Evolutionary conservation across 2,329 filamentous ascomycete species (phyloP), one percentile per base, ranked within the genome.

Genomic region (Neonectria hederae): DNA sequence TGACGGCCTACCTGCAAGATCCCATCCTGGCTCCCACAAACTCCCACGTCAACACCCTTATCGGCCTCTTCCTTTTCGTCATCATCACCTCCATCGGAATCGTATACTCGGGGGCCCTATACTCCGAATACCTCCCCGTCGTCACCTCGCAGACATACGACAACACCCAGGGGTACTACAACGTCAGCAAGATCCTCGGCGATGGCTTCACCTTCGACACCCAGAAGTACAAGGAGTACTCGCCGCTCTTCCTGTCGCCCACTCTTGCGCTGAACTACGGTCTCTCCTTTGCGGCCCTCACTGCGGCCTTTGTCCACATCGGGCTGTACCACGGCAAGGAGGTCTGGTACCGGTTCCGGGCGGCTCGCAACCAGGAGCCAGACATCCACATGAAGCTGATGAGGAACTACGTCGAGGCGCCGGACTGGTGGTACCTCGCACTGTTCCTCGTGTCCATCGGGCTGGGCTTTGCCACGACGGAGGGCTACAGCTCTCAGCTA

Each of bases 41-140:
- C 73, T 81, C 83, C 1, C 81, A 82, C 54, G 75, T 79, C 8
- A 85, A 85, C 48, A 81, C 83, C 10, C 76, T 84, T 71, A 78
- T 63, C 70, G 83, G 82, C 45, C 74, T 84, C 26, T 74, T 78
- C 63, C 73, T 82, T 38, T 81, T 81, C 72, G 75, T 83, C 57
- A 74, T 78, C 65, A 73, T 83, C 54, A 77, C 77, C 1, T 78
- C 85, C 21, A 84, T 85, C 3, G 81, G 81, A 6, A 79, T 85
- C 19, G 78, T 81, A 14, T 84, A 83, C 69, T 77, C 77, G 0
- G 83, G 82, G 17, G 77, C 79, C 1, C 72, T 82, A 56, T 82
- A 82, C 67, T 79, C 84, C 2, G 81, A 86, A 3, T 87, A 86
- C 54, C 72, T 89, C n/a, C 86, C 86, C 0, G 76, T 88, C 51